Conservation (phyloP, 2,329 filamentous ascomycete genomes). For the Metarhizium humberi region DNA sequence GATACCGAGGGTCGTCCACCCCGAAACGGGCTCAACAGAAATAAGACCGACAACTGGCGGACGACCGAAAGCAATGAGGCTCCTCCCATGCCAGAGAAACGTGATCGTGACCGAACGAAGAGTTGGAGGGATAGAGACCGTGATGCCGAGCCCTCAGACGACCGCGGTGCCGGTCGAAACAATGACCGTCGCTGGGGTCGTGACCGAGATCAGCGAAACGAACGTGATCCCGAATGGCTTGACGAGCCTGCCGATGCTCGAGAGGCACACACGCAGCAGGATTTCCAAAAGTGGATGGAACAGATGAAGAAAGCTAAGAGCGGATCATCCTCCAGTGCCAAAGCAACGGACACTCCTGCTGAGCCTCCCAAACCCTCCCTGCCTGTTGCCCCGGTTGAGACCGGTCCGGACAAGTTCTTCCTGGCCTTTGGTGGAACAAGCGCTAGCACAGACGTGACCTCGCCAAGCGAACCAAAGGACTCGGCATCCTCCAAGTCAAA, state of each 20-base stretch:
- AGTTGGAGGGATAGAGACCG: constrained; percentile 50
- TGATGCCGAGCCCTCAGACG: constrained; percentile 34
- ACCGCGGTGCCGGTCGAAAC: constrained; percentile 45
- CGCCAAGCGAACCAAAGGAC: constrained; percentile 37
- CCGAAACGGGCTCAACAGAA: constrained; percentile 56
- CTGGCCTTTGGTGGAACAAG: constrained; percentile 39
- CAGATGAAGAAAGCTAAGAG: constrained; percentile 65
- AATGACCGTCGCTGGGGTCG: constrained; percentile 46
- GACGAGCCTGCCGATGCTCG: constrained; percentile 63
- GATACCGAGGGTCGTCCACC: constrained; percentile 48
- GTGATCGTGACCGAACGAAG: constrained; percentile 48
- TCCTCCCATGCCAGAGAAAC: constrained; percentile 26
- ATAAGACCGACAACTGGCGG: constrained; percentile 67
- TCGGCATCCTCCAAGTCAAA: constrained; percentile 42
- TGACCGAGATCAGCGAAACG: constrained; percentile 49
- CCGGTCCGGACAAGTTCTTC: constrained; percentile 72
- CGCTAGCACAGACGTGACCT: constrained; percentile 37
- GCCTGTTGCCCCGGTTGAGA: constrained; percentile 54
- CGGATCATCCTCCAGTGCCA: constrained; percentile 15
- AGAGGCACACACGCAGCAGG: constrained; percentile 72
- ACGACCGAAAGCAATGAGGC: constrained; percentile 39
- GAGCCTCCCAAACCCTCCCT: constrained; percentile 45
- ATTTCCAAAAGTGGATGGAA: constrained; percentile 93
- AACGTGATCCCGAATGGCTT: constrained; percentile 87
- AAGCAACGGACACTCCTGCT: constrained; percentile 23